phyloP scores from a whole-genome alignment of 192 early-diverging fungal species.

The Entrophospora sp. region DNA sequence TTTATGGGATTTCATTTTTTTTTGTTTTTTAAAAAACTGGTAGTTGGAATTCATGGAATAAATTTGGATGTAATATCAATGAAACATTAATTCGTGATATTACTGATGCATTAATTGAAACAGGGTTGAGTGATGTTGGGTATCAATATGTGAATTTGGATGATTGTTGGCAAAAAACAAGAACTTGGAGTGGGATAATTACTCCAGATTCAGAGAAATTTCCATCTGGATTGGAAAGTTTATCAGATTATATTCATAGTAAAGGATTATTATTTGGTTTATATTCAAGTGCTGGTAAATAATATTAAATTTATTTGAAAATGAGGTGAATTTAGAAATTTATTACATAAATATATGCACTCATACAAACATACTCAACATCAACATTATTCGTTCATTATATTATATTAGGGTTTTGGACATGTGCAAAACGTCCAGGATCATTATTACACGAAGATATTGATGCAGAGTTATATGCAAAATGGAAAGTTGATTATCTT shows the following conservation, averaged over 20 bases:
- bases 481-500: slow-evolving; percentile 53
- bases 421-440: slow-evolving; percentile 44
- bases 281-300: slow-evolving; percentile 31
- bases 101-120: slow-evolving; percentile 36
- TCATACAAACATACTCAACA: neutral
- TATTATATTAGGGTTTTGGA: slow-evolving; percentile 20
- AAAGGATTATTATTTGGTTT: slow-evolving; percentile 34
- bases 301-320: slow-evolving; percentile 22
- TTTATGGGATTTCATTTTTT: too few relatives aligned
- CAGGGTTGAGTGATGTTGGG: slow-evolving; percentile 35
- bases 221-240: slow-evolving; percentile 44
- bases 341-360: neutral
- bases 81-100: slow-evolving; percentile 39
- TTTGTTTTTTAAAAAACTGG: too few relatives aligned
- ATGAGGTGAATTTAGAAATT: neutral
- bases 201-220: slow-evolving; percentile 35
- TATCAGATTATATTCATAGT: slow-evolving; percentile 43
- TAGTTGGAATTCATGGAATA: slow-evolving; percentile 13
- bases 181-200: slow-evolving; percentile 21
- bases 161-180: slow-evolving; percentile 46
- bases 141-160: slow-evolving; percentile 52
- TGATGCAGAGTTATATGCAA: slow-evolving; percentile 41
- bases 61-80: slow-evolving; percentile 37
- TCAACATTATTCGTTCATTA: neutral
- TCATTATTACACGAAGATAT: slow-evolving; percentile 33